Conservation (phyloP, 2,329 filamentous ascomycete genomes). For the Didymella arachidicola region DNA sequence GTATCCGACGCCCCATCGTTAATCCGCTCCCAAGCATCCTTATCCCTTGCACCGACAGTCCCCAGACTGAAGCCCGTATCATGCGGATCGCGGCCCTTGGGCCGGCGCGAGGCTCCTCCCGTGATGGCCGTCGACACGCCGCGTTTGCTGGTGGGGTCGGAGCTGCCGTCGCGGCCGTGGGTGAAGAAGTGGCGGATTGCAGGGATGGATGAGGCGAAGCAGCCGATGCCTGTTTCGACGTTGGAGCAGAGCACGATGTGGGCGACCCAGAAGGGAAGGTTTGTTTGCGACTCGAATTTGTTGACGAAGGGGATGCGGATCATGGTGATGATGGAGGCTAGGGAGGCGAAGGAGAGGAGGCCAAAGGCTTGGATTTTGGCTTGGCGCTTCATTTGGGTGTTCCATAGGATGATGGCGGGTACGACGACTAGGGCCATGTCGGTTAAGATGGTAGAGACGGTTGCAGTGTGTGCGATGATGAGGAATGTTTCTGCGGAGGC, state of each 20-base stretch:
- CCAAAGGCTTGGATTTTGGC: constrained; percentile 33
- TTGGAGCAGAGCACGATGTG: constrained; percentile 36
- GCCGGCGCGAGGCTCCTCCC: not conserved
- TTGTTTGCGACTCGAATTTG: constrained; percentile 25
- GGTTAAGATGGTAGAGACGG: constrained; percentile 30
- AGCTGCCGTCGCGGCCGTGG: constrained; percentile 16
- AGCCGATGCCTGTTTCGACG: constrained; percentile 35
- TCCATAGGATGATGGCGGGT: constrained; percentile 34
- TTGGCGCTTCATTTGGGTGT: constrained; percentile 34
- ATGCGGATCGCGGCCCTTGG: constrained; percentile 15
- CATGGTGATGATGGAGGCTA: constrained; percentile 24
- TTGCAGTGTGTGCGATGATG: constrained; percentile 32
- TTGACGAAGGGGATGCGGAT: constrained; percentile 34
- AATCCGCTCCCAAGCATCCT: constrained; percentile 30
- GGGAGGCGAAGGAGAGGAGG: constrained; percentile 30
- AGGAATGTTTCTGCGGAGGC: constrained; percentile 29
- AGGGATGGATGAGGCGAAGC: constrained; percentile 30
- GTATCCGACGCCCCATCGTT: constrained; percentile 27
- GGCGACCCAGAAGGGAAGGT: constrained; percentile 36
- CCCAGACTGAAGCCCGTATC: constrained; percentile 25
- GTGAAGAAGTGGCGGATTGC: constrained; percentile 29
- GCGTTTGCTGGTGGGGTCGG: constrained; percentile 16
- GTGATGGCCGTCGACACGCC: not conserved
- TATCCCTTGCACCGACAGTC: constrained; percentile 21
- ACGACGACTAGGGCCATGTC: constrained; percentile 32